These are phyloP conservation scores for Ensete glaucum DNA, from an alignment of 176 grass and related monocot species.

Conservation along the genomic window DNA sequence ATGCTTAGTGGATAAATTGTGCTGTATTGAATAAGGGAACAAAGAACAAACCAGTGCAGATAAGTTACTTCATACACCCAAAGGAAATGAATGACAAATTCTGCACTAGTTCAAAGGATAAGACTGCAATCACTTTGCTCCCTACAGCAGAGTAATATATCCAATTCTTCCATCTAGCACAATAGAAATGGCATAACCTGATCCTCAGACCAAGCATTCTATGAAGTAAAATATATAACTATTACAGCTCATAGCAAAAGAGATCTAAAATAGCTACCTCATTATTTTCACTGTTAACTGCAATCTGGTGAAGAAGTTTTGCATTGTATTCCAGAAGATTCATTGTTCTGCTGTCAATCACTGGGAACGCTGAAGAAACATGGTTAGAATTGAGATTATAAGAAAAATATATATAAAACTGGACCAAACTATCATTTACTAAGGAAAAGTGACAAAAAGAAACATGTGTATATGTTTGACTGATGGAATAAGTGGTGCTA, in stretches of 20 bases:
- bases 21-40: too few relatives aligned
- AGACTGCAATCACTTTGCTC: background rate
- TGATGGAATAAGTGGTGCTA: too few relatives aligned
- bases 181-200: background rate
- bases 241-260: background rate
- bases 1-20: too few relatives aligned
- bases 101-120: background rate
- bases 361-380: slow-evolving; percentile 23
- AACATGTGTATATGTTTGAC: too few relatives aligned
- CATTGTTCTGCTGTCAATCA: slow-evolving; percentile 42
- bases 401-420: background rate
- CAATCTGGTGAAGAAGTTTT: slow-evolving; percentile 56
- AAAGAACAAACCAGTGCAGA: background rate
- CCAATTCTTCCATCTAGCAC: background rate
- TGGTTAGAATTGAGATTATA: background rate
- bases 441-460: too few relatives aligned
- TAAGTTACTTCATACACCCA: background rate
- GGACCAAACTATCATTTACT: background rate
- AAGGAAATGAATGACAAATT: background rate
- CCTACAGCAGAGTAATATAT: background rate
- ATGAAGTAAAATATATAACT: background rate
- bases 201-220: too few relatives aligned
- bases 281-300: slow-evolving; percentile 49
- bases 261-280: slow-evolving; percentile 39
- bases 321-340: slow-evolving; percentile 58